Conservation (phyloP, 163 green algal species). For the Trebouxiophyceae sp. region DNA sequence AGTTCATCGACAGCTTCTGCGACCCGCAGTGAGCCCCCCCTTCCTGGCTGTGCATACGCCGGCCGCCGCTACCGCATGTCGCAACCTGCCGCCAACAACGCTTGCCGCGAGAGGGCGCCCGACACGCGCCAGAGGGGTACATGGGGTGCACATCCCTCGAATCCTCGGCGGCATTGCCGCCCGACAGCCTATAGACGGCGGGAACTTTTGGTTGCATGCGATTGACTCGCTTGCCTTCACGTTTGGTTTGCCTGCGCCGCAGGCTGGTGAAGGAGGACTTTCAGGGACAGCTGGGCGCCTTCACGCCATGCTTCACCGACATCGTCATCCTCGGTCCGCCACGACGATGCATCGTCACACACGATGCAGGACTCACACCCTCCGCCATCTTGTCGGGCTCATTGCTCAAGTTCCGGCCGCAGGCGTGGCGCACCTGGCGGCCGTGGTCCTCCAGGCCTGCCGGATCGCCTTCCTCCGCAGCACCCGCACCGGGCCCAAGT, state of each 20-base stretch:
- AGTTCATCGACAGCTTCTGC: conserved; percentile 17
- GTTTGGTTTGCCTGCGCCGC: background rate
- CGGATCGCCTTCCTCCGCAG: conserved; percentile 8
- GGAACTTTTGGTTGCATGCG: background rate
- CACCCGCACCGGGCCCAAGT: conserved; percentile 1
- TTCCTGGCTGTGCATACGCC: background rate
- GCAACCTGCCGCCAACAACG: background rate
- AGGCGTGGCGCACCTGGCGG: conserved; percentile 17
- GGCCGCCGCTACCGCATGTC: too few species aligned
- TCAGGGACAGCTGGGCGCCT: conserved; percentile 19
- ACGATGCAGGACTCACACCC: background rate
- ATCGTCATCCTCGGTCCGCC: conserved; percentile 37
- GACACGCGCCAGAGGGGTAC: background rate
- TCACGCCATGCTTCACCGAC: conserved; percentile 51
- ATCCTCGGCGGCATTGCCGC: background rate
- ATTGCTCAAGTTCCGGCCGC: background rate
- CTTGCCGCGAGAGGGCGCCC: background rate
- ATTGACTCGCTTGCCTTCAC: too few species aligned
- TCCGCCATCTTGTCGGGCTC: background rate
- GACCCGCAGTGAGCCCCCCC: conserved; percentile 1
- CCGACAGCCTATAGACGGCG: background rate
- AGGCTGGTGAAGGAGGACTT: conserved; percentile 17
- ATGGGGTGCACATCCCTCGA: background rate
- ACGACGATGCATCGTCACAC: background rate
- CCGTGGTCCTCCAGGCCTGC: conserved; percentile 8